Percentiles rank a stretch among this genome's conserved stretches.
These are phyloP conservation scores for Ophiostoma sp. DNA, from an alignment of 2,329 filamentous ascomycete species.

Conservation along the genomic window DNA sequence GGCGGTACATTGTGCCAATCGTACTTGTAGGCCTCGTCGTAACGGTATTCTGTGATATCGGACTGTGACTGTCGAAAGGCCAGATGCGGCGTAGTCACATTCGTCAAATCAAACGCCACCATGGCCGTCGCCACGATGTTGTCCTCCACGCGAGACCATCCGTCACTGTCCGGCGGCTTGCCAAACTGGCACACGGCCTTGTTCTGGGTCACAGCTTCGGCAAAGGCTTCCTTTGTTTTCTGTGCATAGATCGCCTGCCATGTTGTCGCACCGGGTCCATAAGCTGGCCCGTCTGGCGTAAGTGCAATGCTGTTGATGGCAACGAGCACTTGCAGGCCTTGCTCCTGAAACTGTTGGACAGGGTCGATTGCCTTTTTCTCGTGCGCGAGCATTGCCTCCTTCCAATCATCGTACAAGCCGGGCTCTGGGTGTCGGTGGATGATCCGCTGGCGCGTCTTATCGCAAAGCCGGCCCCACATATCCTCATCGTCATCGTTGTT, in stretches of 20 bases:
- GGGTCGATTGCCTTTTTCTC: too few relatives aligned
- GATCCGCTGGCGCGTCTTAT: conserved; percentile 16
- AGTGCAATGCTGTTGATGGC: conserved; percentile 61
- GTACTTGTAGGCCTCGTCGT: conserved; percentile 21
- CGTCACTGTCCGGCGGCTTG: neutral
- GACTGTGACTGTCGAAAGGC: conserved; percentile 41
- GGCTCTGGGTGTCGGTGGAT: neutral
- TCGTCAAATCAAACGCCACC: conserved; percentile 53
- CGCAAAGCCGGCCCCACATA: conserved; percentile 27
- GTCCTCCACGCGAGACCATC: conserved; percentile 50
- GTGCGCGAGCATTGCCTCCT: neutral
- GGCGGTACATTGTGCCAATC: neutral
- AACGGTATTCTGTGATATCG: too few relatives aligned
- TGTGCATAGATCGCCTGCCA: neutral
- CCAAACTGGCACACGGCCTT: too few relatives aligned
- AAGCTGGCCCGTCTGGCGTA: conserved; percentile 54
- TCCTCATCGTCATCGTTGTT: too few relatives aligned
- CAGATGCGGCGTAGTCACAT: conserved; percentile 47
- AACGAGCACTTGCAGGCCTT: conserved; percentile 60
- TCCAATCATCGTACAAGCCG: neutral
- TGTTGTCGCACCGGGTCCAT: conserved; percentile 35
- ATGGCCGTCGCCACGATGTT: conserved; percentile 56
- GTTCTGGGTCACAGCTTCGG: neutral
- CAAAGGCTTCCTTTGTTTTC: neutral
- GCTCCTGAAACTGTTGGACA: conserved; percentile 33